Evolutionary conservation across 2,329 filamentous ascomycete genomes (phyloP).

Genomic region (Biscogniauxia marginata): DNA sequence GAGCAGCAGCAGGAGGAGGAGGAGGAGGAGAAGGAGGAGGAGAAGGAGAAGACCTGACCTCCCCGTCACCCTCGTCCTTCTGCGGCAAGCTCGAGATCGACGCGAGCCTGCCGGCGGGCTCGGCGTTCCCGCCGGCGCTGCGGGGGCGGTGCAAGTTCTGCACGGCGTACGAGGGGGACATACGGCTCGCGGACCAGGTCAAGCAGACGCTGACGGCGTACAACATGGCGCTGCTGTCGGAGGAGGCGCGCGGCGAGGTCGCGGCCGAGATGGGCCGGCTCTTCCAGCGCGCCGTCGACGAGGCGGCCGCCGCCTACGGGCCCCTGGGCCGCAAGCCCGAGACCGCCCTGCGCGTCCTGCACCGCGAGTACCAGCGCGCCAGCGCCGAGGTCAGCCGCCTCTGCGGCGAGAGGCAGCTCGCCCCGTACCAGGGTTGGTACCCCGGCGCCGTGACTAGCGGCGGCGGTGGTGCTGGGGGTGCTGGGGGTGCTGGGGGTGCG

Average conservation of each 20-base stretch:
- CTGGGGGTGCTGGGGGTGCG: too few relatives aligned
- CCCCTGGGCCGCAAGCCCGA: not conserved
- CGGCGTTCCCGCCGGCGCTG: constrained; percentile 2
- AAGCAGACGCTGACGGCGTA: constrained; percentile 21
- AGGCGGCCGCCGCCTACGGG: constrained; percentile 10
- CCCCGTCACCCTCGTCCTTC: too few relatives aligned
- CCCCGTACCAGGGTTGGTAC: constrained; percentile 13
- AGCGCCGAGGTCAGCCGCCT: constrained; percentile 20
- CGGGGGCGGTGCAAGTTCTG: constrained; percentile 24
- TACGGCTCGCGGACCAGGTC: constrained; percentile 19
- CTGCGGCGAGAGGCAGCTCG: constrained; percentile 19
- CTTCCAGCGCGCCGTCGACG: constrained; percentile 20
- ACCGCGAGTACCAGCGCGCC: constrained; percentile 17
- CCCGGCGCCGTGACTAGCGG: not conserved
- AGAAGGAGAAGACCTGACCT: too few relatives aligned
- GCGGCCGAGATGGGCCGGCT: constrained; percentile 18
- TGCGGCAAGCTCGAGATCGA: not conserved
- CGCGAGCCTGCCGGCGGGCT: not conserved
- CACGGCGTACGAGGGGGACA: constrained; percentile 17
- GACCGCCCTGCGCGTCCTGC: not conserved
- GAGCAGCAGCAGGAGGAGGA: not conserved
- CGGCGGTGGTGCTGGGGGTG: not conserved
- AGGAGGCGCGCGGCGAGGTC: constrained; percentile 13
- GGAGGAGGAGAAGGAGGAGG: not conserved
- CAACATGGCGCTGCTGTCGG: constrained; percentile 20